These are phyloP conservation scores for Neurospora crassa DNA, from an alignment of 2,329 filamentous ascomycete genomes.

Conservation along the genomic window DNA sequence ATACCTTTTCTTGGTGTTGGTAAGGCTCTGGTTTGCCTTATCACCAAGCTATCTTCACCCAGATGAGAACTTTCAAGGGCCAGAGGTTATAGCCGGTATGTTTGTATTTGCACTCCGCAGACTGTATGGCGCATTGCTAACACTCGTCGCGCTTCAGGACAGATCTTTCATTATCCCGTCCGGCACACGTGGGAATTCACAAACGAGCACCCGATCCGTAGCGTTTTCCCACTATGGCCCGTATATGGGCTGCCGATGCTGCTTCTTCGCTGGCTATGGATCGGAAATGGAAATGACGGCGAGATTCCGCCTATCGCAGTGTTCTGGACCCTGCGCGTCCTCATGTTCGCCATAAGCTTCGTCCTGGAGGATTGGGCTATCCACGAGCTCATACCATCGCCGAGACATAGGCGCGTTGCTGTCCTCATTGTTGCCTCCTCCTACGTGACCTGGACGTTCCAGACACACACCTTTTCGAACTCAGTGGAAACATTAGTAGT, in stretches of 20 bases:
- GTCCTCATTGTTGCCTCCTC: slow-evolving; percentile 85
- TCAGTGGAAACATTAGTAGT: slow-evolving; percentile 90
- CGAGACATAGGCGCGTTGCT: slow-evolving; percentile 61
- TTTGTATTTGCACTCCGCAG: slow-evolving; percentile 20
- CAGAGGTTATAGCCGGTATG: slow-evolving; percentile 89
- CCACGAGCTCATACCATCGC: slow-evolving; percentile 75
- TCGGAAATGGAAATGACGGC: slow-evolving; percentile 67
- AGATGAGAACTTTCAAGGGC: slow-evolving; percentile 98
- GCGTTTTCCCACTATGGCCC: slow-evolving; percentile 93
- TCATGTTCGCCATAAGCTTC: slow-evolving; percentile 94
- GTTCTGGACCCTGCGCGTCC: slow-evolving; percentile 77
- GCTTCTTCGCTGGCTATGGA: slow-evolving; percentile 84
- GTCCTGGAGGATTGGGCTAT: slow-evolving; percentile 97
- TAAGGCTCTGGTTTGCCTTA: slow-evolving; percentile 88
- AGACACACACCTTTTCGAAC: slow-evolving; percentile 97
- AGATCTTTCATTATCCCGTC: slow-evolving; percentile 86
- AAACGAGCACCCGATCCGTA: slow-evolving; percentile 77
- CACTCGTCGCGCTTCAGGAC: slow-evolving; percentile 44
- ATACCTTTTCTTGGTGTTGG: slow-evolving; percentile 74
- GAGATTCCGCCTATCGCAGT: slow-evolving; percentile 75
- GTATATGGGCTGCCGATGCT: slow-evolving; percentile 92
- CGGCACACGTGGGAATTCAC: slow-evolving; percentile 96
- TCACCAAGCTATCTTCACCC: slow-evolving; percentile 95
- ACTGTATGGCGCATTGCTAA: slow-evolving; percentile 7
- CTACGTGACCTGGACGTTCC: slow-evolving; percentile 98